phyloP scores from a whole-genome alignment of 345 rosid genomes.

The Pugionium cornutum region DNA sequence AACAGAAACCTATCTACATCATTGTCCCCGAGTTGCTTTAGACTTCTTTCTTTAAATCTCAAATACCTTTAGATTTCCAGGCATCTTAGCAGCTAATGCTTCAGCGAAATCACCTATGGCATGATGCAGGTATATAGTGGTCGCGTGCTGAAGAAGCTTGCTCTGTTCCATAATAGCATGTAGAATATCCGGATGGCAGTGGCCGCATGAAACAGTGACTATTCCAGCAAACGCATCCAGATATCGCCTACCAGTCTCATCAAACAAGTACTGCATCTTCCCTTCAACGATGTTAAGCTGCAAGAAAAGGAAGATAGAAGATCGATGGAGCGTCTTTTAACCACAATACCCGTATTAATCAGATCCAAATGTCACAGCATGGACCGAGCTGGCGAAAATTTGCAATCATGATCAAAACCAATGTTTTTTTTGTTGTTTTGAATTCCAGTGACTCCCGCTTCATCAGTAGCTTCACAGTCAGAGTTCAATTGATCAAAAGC shows the following conservation, averaged over 20 bases:
- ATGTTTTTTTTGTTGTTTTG: not conserved
- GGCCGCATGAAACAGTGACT: constrained; percentile 91
- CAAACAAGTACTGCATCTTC: constrained; percentile 94
- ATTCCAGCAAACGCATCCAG: constrained; percentile 92
- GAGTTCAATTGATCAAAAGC: constrained; percentile 5
- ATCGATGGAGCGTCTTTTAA: not conserved
- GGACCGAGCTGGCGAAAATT: not conserved
- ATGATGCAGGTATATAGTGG: constrained; percentile 84
- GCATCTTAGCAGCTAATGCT: constrained; percentile 88
- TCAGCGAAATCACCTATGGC: constrained; percentile 87
- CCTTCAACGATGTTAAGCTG: constrained; percentile 95
- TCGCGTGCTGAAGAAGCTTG: constrained; percentile 89
- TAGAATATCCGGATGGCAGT: constrained; percentile 83
- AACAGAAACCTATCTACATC: constrained; percentile 2
- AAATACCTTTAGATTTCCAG: constrained; percentile 78
- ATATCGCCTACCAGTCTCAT: constrained; percentile 74
- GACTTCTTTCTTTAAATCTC: not conserved
- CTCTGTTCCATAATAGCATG: constrained; percentile 73
- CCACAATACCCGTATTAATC: not conserved
- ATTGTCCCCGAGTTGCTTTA: constrained; percentile 1
- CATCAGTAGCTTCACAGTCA: not conserved
- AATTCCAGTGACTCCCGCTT: not conserved
- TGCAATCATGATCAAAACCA: constrained; percentile 1
- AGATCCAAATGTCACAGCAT: constrained; percentile 3
- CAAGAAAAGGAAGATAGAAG: not conserved